phyloP scores from a whole-genome alignment of 306 rosid genomes.

The Argentina anserina region DNA sequence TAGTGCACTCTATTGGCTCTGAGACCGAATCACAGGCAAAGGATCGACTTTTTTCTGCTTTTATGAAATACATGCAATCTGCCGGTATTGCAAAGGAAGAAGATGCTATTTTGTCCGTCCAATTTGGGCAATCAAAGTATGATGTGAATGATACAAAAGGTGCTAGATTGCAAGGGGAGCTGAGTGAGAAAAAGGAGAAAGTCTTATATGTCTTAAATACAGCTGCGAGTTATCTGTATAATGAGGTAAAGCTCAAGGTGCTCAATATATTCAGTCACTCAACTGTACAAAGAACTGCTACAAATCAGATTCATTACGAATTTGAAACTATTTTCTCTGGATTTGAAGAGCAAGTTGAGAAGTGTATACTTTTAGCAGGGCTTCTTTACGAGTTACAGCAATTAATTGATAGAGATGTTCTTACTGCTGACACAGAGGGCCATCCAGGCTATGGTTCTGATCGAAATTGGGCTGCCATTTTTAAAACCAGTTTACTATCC shows the following conservation, averaged over 20 bases:
- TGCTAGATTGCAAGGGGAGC: slow-evolving; percentile 39
- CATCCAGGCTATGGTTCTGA: slow-evolving; percentile 43
- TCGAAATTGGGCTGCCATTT: slow-evolving; percentile 71
- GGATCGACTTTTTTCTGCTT: slow-evolving; percentile 65
- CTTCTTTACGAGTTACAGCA: slow-evolving; percentile 55
- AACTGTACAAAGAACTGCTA: slow-evolving; percentile 40
- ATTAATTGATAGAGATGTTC: slow-evolving; percentile 45
- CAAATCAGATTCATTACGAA: slow-evolving; percentile 39
- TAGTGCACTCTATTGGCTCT: slow-evolving; percentile 57
- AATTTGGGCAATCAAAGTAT: slow-evolving; percentile 41
- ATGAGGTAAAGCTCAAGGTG: slow-evolving; percentile 49
- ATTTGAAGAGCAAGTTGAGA: slow-evolving; percentile 88
- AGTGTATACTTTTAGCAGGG: slow-evolving; percentile 71
- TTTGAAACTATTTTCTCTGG: slow-evolving; percentile 53
- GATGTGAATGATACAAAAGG: slow-evolving; percentile 46
- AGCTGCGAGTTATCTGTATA: slow-evolving; percentile 56
- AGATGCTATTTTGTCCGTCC: slow-evolving; percentile 44
- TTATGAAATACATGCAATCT: slow-evolving; percentile 67
- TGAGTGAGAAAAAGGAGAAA: slow-evolving; percentile 59
- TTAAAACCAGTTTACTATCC: slow-evolving; percentile 57
- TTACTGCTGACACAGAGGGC: slow-evolving; percentile 35
- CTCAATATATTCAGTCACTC: slow-evolving; percentile 40
- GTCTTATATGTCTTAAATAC: slow-evolving; percentile 47
- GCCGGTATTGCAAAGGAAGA: slow-evolving; percentile 51
- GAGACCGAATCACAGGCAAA: slow-evolving; percentile 79